Evolutionary conservation across 2,329 filamentous ascomycete genomes (phyloP).

Genomic region (Drechslerella stenobrocha): DNA sequence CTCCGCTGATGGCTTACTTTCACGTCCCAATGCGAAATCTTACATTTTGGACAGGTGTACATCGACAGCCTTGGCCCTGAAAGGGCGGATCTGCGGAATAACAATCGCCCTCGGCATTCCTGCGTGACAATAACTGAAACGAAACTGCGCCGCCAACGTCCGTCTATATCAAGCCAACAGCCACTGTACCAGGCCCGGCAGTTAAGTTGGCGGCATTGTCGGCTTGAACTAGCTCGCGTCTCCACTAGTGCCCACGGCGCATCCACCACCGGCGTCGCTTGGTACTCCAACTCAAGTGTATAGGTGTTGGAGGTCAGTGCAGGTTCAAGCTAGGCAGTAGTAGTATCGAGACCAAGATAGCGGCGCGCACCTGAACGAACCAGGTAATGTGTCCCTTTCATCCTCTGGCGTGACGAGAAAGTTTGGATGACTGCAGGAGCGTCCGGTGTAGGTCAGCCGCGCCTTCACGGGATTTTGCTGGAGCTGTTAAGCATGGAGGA

Average conservation of each 20-base stretch:
- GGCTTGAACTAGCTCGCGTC: no score
- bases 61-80: not conserved
- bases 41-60: conserved; percentile 1
- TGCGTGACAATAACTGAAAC: conserved; percentile 5
- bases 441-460: not conserved
- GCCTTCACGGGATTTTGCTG: not conserved
- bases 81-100: conserved; percentile 4
- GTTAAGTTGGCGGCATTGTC: not conserved
- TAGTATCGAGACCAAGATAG: no score
- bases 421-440: not conserved
- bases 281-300: not conserved
- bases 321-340: conserved; percentile 10
- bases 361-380: no score
- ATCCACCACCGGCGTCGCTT: not conserved
- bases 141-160: not conserved
- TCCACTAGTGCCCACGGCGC: no score
- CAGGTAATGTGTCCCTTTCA: not conserved
- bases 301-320: not conserved
- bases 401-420: conserved; percentile 7
- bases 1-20: conserved; percentile 4
- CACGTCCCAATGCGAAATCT: not conserved
- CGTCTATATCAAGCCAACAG: not conserved
- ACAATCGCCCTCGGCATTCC: conserved; percentile 8
- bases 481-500: conserved; percentile 5
- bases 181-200: not conserved